Evolutionary conservation across 1,284 basidiomycete species (phyloP), one percentile per base, ranked within the genome.

Genomic region (Moniliella sp.): DNA sequence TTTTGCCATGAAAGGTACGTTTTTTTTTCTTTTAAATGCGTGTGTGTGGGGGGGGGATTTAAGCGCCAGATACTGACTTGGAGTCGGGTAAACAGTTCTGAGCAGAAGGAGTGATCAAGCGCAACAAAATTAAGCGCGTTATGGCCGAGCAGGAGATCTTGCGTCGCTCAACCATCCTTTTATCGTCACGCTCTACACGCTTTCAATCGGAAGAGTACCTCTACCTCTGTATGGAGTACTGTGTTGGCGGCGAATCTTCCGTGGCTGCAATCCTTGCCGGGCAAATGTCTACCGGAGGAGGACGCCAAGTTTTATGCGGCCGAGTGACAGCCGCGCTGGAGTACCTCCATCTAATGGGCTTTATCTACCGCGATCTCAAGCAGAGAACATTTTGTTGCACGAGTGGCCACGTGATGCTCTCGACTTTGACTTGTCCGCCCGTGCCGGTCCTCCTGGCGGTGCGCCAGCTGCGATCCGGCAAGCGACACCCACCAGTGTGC

Each of bases 161-260:
- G 9, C 52, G 8, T 42, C 45, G 3, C 54, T 50, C 21, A 56
- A 57, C 33, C 54, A 59, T 26, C 56, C 56, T 59, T 11, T 56
- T 57, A 36, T 52, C 54, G 36, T 52, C 54, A 3, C n/a, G n/a
- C n/a, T n/a, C n/a, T n/a, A n/a, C n/a, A n/a, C n/a, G n/a, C n/a
- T 59, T 59, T 50, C 56, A 59, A 43, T 47, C 50, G 28, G 41
- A 46, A 15, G 52, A 57, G 34, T 56, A 57, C 36, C 46, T 59
- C 29, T 59, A 56, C 31, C 47, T 59, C 18, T 57, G 52, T 35
- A 56, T 59, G 52, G 56, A 57, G 33, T 97, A 94, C 65, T 97
- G 91, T 66, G 88, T 91, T 78, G 88, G 88, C 27, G 88, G 88
- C 39, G 88, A 97, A 61, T 97, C 97, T 66, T 97, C 97, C 70